Conservation (phyloP, 2,329 filamentous ascomycete genomes). For the Fusarium guadeloupense region DNA sequence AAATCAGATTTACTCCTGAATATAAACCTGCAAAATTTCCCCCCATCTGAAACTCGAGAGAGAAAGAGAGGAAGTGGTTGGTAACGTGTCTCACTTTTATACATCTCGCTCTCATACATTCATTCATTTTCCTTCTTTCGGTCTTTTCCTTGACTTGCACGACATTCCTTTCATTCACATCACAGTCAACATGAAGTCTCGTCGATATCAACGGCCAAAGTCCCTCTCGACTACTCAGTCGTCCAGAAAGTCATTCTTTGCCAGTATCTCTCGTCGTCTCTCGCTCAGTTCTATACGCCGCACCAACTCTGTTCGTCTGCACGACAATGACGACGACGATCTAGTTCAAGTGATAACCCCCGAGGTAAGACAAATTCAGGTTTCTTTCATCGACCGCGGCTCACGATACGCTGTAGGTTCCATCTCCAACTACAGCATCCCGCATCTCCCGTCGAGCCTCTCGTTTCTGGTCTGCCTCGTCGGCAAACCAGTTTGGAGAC, state of each 20-base stretch:
- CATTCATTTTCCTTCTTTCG: constrained; percentile 9
- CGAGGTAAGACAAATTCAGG: constrained; percentile 4
- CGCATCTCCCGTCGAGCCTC: constrained; percentile 34
- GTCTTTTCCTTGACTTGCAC: not conserved
- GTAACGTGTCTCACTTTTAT: constrained; percentile 21
- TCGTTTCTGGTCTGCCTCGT: constrained; percentile 37
- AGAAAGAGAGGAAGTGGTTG: constrained; percentile 4
- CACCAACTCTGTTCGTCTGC: constrained; percentile 15
- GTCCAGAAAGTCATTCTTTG: constrained; percentile 25
- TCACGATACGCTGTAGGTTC: constrained; percentile 7
- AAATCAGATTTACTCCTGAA: not conserved
- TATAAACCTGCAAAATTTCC: constrained; percentile 27
- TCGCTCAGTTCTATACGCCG: constrained; percentile 17
- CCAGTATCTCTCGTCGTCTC: constrained; percentile 23
- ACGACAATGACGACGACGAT: constrained; percentile 21
- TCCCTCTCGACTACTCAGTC: constrained; percentile 16
- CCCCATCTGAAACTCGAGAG: not conserved
- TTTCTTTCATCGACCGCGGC: not conserved
- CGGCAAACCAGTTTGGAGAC: constrained; percentile 33
- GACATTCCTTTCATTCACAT: not conserved
- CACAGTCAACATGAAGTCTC: constrained; percentile 24
- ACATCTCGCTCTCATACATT: constrained; percentile 9
- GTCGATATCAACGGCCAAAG: constrained; percentile 24
- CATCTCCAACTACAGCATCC: constrained; percentile 1
- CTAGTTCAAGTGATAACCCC: constrained; percentile 4